Percentiles rank a stretch among this genome's conserved stretches.
Conservation (phyloP, 805 yeast species). For the Saccharomyces kudriavzevii region DNA sequence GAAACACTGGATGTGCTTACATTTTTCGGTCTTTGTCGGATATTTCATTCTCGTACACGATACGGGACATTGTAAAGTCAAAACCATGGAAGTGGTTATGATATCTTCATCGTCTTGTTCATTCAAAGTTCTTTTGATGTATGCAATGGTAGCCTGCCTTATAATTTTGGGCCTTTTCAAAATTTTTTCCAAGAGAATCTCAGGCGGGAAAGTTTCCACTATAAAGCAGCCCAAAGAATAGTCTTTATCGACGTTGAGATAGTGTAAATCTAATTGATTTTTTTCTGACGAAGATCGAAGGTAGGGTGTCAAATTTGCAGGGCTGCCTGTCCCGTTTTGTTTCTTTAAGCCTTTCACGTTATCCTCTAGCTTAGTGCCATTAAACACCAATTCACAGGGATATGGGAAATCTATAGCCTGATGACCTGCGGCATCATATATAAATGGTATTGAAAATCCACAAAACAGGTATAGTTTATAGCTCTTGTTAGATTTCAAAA, state of each 20-base stretch:
- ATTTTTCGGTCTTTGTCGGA: constrained; percentile 64
- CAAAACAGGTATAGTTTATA: constrained; percentile 45
- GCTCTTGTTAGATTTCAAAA: constrained; percentile 27
- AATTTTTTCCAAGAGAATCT: constrained; percentile 32
- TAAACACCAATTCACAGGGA: constrained; percentile 58
- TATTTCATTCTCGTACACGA: constrained; percentile 58
- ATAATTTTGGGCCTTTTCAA: constrained; percentile 44
- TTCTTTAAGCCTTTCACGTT: constrained; percentile 69
- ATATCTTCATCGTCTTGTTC: constrained; percentile 64
- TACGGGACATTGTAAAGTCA: constrained; percentile 72
- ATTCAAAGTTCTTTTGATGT: constrained; percentile 34
- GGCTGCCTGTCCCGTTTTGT: constrained; percentile 66
- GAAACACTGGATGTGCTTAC: constrained; percentile 85
- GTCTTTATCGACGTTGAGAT: constrained; percentile 45
- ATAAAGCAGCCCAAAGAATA: constrained; percentile 48
- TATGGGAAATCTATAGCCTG: constrained; percentile 66
- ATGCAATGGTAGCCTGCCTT: constrained; percentile 40
- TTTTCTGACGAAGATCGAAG: constrained; percentile 21
- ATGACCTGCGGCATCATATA: constrained; percentile 43
- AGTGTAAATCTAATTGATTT: constrained; percentile 44
- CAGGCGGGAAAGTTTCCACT: constrained; percentile 40
- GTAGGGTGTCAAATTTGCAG: constrained; percentile 61
- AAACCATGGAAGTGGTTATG: constrained; percentile 53
- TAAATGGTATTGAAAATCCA: constrained; percentile 35
- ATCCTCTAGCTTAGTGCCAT: constrained; percentile 40